A percentile compares a stretch with the other conserved stretches of the same genome.
These are phyloP conservation scores for Claviceps digitariae DNA, from an alignment of 2,329 filamentous ascomycete species.

Conservation along the genomic window DNA sequence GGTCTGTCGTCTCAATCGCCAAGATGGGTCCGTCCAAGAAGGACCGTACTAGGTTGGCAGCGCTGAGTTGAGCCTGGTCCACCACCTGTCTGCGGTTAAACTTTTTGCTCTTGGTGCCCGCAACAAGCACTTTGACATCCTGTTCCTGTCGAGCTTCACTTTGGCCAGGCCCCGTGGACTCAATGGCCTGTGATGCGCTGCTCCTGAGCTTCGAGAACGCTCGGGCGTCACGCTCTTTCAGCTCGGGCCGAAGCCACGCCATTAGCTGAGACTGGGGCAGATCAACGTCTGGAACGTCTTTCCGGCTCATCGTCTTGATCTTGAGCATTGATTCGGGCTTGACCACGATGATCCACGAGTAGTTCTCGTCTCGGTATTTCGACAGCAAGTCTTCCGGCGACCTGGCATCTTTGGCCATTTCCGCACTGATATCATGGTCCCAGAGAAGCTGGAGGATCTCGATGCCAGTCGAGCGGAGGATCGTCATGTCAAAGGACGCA, in stretches of 20 bases:
- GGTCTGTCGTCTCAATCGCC: constrained; percentile 78
- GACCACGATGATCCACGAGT: constrained; percentile 80
- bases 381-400: constrained; percentile 68
- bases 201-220: constrained; percentile 33
- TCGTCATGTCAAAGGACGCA: constrained; percentile 67
- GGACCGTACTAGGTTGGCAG: constrained; percentile 50
- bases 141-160: constrained; percentile 36
- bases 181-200: constrained; percentile 18
- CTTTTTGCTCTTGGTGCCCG: constrained; percentile 79
- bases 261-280: constrained; percentile 60
- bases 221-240: constrained; percentile 62
- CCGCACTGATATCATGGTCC: constrained; percentile 72
- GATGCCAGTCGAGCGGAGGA: constrained; percentile 63
- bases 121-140: constrained; percentile 73
- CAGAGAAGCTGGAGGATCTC: constrained; percentile 70
- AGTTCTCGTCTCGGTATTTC: constrained; percentile 61
- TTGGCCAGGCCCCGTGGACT: constrained; percentile 7
- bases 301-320: constrained; percentile 63
- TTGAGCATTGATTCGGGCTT: constrained; percentile 68
- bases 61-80: constrained; percentile 54
- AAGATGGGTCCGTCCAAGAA: constrained; percentile 69
- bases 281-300: constrained; percentile 63
- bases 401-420: constrained; percentile 67
- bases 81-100: constrained; percentile 78
- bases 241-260: constrained; percentile 67